Conservation (phyloP, 106 monocot species). For the Dendrobium huoshanense region DNA sequence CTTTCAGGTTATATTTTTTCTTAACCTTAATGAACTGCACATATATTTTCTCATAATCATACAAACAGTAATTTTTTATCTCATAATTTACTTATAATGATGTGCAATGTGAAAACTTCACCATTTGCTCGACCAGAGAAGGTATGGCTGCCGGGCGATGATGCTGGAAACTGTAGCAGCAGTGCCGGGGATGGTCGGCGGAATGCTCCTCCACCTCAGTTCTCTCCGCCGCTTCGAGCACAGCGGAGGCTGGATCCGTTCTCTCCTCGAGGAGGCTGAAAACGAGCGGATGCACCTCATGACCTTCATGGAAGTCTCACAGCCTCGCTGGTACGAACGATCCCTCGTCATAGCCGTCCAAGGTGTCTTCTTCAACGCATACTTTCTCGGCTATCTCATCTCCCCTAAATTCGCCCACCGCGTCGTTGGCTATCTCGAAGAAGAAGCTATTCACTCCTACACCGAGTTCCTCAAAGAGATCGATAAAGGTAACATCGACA, state of each 20-base stretch:
- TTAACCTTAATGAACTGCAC: neutral
- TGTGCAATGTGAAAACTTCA: too few species aligned
- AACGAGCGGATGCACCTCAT: slow-evolving; percentile 91
- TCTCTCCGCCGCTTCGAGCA: slow-evolving; percentile 84
- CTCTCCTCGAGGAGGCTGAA: slow-evolving; percentile 83
- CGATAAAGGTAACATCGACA: slow-evolving; percentile 55
- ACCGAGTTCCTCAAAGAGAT: slow-evolving; percentile 71
- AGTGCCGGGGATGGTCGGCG: slow-evolving; percentile 86
- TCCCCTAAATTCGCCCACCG: slow-evolving; percentile 83
- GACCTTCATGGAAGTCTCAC: slow-evolving; percentile 87
- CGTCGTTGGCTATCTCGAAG: slow-evolving; percentile 73
- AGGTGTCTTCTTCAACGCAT: slow-evolving; percentile 88
- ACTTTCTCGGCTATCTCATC: slow-evolving; percentile 67
- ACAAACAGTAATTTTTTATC: too few species aligned
- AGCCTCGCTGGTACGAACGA: slow-evolving; percentile 80
- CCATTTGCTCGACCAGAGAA: slow-evolving; percentile 31
- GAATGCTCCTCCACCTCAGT: slow-evolving; percentile 62
- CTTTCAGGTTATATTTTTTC: slow-evolving; percentile 39
- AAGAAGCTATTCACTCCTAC: slow-evolving; percentile 88
- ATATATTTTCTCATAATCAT: neutral
- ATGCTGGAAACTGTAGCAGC: slow-evolving; percentile 94
- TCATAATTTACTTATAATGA: too few species aligned
- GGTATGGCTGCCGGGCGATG: slow-evolving; percentile 86
- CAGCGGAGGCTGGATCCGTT: slow-evolving; percentile 78
- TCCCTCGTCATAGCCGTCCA: slow-evolving; percentile 70